A percentile compares a stretch with the other conserved stretches of the same genome.
Conservation (phyloP, 768 basidiomycete species). For the Hygrophorus russula region DNA sequence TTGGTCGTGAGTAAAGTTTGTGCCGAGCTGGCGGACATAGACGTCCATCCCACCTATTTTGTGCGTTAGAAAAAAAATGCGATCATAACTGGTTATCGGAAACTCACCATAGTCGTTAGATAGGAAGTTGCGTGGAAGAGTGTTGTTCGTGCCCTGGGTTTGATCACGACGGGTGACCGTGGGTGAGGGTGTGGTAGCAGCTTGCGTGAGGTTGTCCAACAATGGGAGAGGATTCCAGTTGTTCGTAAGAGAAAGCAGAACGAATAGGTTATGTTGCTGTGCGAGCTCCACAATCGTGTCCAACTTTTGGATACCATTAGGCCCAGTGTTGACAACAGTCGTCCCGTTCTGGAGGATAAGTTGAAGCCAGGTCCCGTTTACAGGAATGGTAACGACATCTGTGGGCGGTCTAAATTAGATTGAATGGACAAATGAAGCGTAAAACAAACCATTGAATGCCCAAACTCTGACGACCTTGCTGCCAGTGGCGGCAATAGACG, state of each 20-base stretch:
- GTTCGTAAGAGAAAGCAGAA: constrained; percentile 34
- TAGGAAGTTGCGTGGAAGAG: constrained; percentile 38
- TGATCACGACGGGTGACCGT: constrained; percentile 5
- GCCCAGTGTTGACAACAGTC: constrained; percentile 32
- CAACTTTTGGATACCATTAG: constrained; percentile 34
- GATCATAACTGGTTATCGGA: constrained; percentile 1
- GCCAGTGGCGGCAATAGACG: constrained; percentile 43
- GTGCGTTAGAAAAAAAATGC: background rate
- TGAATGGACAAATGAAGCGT: constrained; percentile 1
- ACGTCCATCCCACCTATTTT: constrained; percentile 51
- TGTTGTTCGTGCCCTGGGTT: constrained; percentile 21
- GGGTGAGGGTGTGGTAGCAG: background rate
- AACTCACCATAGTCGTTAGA: constrained; percentile 52
- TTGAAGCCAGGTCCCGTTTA: constrained; percentile 56
- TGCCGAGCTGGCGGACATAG: constrained; percentile 42
- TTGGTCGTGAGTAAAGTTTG: constrained; percentile 37
- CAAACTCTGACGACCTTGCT: constrained; percentile 54
- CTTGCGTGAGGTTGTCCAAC: constrained; percentile 6
- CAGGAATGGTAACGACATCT: constrained; percentile 44
- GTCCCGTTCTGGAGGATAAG: constrained; percentile 41
- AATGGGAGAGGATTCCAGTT: constrained; percentile 33
- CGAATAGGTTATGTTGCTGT: constrained; percentile 25
- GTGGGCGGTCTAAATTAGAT: constrained; percentile 1
- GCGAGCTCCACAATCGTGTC: constrained; percentile 33
- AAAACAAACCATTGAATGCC: constrained; percentile 53